phyloP scores from a whole-genome alignment of 2,329 filamentous ascomycete species.

The Macrophomina tecta region DNA sequence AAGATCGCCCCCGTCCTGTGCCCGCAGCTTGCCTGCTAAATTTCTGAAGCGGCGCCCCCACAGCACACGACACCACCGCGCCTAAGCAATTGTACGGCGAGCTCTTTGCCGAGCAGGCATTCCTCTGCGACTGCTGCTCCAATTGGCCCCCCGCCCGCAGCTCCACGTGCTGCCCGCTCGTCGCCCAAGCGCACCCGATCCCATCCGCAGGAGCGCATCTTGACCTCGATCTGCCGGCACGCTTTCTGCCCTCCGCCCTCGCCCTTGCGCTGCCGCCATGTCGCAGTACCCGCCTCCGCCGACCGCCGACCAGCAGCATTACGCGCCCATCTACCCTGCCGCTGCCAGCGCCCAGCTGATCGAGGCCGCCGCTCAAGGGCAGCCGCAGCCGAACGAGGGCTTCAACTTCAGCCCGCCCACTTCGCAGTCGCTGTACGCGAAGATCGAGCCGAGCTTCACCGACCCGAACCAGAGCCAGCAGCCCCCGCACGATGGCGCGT shows the following conservation, averaged over 20 bases:
- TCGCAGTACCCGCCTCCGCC: constrained; percentile 38
- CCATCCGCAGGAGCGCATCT: constrained; percentile 16
- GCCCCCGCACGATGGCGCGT: constrained; percentile 19
- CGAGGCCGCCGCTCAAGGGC: constrained; percentile 28
- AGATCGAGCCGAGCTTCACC: constrained; percentile 29
- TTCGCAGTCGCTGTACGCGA: constrained; percentile 31
- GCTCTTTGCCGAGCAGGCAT: not conserved
- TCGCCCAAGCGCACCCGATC: constrained; percentile 20
- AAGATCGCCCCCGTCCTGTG: not conserved
- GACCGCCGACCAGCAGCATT: constrained; percentile 39
- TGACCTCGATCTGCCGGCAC: not conserved
- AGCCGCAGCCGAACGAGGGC: constrained; percentile 28
- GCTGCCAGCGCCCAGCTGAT: constrained; percentile 33
- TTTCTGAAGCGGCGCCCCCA: constrained; percentile 24
- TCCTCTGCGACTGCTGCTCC: not conserved
- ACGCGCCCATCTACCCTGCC: constrained; percentile 42
- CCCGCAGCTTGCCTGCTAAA: constrained; percentile 23
- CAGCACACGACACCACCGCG: constrained; percentile 17
- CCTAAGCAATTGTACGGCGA: constrained; percentile 14
- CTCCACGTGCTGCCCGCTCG: constrained; percentile 4
- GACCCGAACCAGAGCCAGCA: constrained; percentile 27
- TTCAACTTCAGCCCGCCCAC: constrained; percentile 27
- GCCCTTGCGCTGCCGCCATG: constrained; percentile 19
- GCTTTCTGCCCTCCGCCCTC: not conserved
- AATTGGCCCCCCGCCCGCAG: constrained; percentile 8